Percentiles rank a stretch among this genome's conserved stretches.
Evolutionary conservation across 139 green algal species (phyloP).

Genomic region (Yamagishiella unicocca): DNA sequence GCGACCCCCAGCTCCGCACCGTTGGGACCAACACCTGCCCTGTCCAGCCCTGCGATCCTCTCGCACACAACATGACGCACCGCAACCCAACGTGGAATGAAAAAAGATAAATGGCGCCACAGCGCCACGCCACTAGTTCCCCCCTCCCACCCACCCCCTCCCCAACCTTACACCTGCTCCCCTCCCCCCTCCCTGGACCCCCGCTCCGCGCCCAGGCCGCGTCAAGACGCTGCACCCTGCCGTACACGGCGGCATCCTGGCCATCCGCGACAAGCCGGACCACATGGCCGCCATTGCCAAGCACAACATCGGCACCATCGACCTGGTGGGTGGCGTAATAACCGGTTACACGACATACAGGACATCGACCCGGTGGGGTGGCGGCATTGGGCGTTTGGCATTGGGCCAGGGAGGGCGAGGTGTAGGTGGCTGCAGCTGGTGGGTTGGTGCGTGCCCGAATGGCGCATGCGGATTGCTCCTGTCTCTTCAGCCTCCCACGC

Average conservation of each 20-base stretch:
- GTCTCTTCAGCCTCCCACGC: too few species aligned
- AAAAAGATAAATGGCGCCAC: too few species aligned
- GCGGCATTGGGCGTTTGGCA: background rate
- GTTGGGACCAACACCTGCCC: too few species aligned
- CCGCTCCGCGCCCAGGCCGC: slow-evolving; percentile 73
- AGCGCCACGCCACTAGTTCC: too few species aligned
- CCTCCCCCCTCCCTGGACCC: background rate
- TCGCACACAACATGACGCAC: too few species aligned
- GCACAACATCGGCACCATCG: slow-evolving; percentile 93
- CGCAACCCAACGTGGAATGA: too few species aligned
- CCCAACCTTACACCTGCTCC: background rate
- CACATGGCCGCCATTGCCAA: slow-evolving; percentile 92
- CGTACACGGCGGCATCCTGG: slow-evolving; percentile 98
- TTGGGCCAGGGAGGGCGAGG: background rate
- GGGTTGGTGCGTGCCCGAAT: too few species aligned
- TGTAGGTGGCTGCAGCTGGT: too few species aligned
- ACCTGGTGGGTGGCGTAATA: slow-evolving; percentile 86
- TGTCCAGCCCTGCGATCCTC: too few species aligned
- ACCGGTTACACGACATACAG: too few species aligned
- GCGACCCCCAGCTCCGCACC: too few species aligned
- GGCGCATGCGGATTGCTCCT: too few species aligned
- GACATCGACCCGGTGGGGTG: background rate
- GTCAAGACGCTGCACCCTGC: slow-evolving; percentile 99
- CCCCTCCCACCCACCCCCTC: background rate
- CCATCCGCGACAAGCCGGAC: slow-evolving; percentile 78